Evolutionary conservation across 768 basidiomycete species (phyloP).

Genomic region (Pleurotus citrinopileatus): DNA sequence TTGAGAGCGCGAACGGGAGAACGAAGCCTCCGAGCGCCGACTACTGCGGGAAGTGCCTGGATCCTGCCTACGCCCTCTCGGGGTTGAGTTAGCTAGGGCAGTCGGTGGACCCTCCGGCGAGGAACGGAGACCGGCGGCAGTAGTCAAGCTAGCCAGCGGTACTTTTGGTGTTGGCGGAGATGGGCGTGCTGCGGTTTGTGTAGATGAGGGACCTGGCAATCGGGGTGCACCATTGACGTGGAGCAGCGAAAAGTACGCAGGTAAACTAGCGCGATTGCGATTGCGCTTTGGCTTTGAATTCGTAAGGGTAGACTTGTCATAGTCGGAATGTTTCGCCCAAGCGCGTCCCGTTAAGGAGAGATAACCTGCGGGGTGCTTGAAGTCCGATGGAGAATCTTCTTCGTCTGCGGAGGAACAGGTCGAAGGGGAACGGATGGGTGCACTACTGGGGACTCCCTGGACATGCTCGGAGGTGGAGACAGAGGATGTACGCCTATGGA

Average conservation of each 20-base stretch:
- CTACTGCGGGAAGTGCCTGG: conserved; percentile 29
- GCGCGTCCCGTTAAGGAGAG: conserved; percentile 11
- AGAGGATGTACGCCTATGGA: conserved; percentile 54
- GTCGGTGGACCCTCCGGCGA: conserved; percentile 4
- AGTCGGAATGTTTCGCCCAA: conserved; percentile 22
- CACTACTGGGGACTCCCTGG: conserved; percentile 40
- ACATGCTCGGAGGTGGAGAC: conserved; percentile 33
- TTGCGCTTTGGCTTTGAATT: conserved; percentile 42
- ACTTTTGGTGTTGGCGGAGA: conserved; percentile 66
- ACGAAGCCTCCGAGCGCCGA: conserved; percentile 29
- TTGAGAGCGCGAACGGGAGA: conserved; percentile 40
- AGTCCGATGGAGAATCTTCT: conserved; percentile 37
- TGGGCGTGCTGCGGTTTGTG: conserved; percentile 41
- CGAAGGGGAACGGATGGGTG: conserved; percentile 35
- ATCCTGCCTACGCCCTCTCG: conserved; percentile 51
- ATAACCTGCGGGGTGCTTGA: conserved; percentile 26
- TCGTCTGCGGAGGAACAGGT: conserved; percentile 39
- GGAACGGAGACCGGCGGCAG: conserved; percentile 20
- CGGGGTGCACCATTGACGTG: conserved; percentile 42
- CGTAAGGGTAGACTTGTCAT: conserved; percentile 20
- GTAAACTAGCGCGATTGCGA: conserved; percentile 71
- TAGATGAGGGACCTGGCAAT: conserved; percentile 46
- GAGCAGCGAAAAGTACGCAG: conserved; percentile 73
- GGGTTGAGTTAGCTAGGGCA: conserved; percentile 30
- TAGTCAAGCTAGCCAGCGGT: conserved; percentile 24